Evolutionary conservation across 257 asterid species (phyloP).

Genomic region (Paulownia fortunei): DNA sequence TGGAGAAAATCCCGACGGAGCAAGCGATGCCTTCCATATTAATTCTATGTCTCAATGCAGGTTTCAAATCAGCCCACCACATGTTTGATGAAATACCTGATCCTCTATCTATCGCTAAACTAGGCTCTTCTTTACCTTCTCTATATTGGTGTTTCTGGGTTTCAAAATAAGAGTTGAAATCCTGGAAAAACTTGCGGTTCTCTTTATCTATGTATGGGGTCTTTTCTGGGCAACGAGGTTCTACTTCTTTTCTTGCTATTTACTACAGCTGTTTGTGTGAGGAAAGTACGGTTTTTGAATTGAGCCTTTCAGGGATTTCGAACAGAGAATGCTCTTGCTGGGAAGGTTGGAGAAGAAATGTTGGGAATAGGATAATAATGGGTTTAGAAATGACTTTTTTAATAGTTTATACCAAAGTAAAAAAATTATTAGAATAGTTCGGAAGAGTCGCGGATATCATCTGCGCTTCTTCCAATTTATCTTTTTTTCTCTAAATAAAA

Average conservation of each 20-base stretch:
- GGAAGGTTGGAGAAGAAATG: conserved; percentile 30
- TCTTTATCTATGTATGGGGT: conserved; percentile 35
- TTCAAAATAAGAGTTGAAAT: conserved; percentile 33
- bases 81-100: conserved; percentile 54
- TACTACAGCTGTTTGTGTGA: conserved; percentile 48
- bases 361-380: conserved; percentile 48
- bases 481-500: too few relatives aligned
- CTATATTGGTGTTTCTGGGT: conserved; percentile 28
- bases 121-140: conserved; percentile 21
- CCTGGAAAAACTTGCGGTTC: conserved; percentile 36
- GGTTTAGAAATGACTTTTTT: too few relatives aligned
- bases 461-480: too few relatives aligned
- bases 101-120: conserved; percentile 19
- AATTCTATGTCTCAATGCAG: conserved; percentile 88
- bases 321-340: conserved; percentile 14
- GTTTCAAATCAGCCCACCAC: conserved; percentile 79
- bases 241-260: conserved; percentile 47
- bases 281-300: background rate
- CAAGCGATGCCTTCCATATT: conserved; percentile 73
- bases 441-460: too few relatives aligned
- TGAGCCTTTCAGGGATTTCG: conserved; percentile 20
- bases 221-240: conserved; percentile 4
- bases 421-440: too few relatives aligned
- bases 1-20: conserved; percentile 60
- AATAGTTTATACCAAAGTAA: too few relatives aligned